Evolutionary conservation across 352 stramenopile genomes (phyloP).

Genomic region (Phytophthora hibernalis): DNA sequence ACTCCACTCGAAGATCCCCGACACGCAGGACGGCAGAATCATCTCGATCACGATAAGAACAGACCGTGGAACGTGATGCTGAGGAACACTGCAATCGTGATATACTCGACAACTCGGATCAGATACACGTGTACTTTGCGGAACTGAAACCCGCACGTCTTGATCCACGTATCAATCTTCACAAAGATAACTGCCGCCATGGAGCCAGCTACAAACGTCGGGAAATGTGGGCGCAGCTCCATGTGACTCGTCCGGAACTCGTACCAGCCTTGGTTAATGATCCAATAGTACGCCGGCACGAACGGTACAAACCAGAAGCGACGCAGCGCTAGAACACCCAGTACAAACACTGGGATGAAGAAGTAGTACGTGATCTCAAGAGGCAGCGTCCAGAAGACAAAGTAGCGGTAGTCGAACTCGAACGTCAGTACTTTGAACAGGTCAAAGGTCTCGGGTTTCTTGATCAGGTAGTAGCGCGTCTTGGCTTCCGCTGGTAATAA

Average conservation of each 20-base stretch:
- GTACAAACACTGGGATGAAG: conserved; percentile 43
- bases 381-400: conserved; percentile 61
- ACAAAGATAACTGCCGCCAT: conserved; percentile 44
- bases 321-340: conserved; percentile 28
- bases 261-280: conserved; percentile 32
- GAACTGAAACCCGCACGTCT: conserved; percentile 29
- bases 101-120: conserved; percentile 37
- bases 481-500: conserved; percentile 26
- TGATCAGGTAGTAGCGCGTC: conserved; percentile 41
- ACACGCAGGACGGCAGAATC: conserved; percentile 39
- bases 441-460: conserved; percentile 38
- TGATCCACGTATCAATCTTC: conserved; percentile 32
- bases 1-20: conserved; percentile 45
- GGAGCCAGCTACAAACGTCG: conserved; percentile 47
- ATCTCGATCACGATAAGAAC: conserved; percentile 53
- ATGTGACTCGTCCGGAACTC: conserved; percentile 36
- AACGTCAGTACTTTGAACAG: conserved; percentile 53
- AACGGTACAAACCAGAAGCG: conserved; percentile 44
- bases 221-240: conserved; percentile 34
- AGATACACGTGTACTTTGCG: conserved; percentile 17
- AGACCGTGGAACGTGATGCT: conserved; percentile 38
- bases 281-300: conserved; percentile 31
- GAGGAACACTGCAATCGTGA: conserved; percentile 35
- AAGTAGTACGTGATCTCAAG: conserved; percentile 59
- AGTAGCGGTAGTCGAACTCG: conserved; percentile 36